These are phyloP conservation scores for Pseudogymnoascus sp. DNA, from an alignment of 2,329 filamentous ascomycete species.

Conservation along the genomic window DNA sequence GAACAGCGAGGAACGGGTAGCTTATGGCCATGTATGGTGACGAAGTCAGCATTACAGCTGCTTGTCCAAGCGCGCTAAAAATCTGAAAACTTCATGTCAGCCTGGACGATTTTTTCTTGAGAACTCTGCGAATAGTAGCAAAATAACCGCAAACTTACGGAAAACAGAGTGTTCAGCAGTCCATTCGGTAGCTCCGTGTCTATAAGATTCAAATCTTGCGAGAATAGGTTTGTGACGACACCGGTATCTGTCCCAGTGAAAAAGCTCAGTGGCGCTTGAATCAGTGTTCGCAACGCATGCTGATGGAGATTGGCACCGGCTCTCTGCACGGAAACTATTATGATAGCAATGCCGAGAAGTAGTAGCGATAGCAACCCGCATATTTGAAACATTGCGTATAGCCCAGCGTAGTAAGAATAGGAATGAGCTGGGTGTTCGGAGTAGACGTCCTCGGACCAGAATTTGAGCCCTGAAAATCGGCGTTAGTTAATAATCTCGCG, in stretches of 20 bases:
- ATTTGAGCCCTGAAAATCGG: constrained; percentile 18
- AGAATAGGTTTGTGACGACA: constrained; percentile 40
- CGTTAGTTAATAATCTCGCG: constrained; percentile 10
- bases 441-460: constrained; percentile 22
- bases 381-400: constrained; percentile 26
- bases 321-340: constrained; percentile 19
- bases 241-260: constrained; percentile 38
- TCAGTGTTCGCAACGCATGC: constrained; percentile 17
- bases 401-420: constrained; percentile 22
- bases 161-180: constrained; percentile 12
- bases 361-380: constrained; percentile 20
- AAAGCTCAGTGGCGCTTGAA: constrained; percentile 34
- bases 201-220: constrained; percentile 32
- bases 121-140: not conserved
- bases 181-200: constrained; percentile 18
- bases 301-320: constrained; percentile 23
- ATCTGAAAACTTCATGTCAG: not conserved
- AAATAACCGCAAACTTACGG: constrained; percentile 6
- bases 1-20: not conserved
- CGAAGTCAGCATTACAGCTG: not conserved
- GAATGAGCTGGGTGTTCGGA: constrained; percentile 18
- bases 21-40: constrained; percentile 10
- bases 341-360: constrained; percentile 17
- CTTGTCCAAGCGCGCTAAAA: not conserved
- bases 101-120: too few relatives aligned